A percentile compares a stretch with the other conserved stretches of the same genome.
phyloP scores from a whole-genome alignment of 768 basidiomycete genomes.

The Crucibulum laeve region DNA sequence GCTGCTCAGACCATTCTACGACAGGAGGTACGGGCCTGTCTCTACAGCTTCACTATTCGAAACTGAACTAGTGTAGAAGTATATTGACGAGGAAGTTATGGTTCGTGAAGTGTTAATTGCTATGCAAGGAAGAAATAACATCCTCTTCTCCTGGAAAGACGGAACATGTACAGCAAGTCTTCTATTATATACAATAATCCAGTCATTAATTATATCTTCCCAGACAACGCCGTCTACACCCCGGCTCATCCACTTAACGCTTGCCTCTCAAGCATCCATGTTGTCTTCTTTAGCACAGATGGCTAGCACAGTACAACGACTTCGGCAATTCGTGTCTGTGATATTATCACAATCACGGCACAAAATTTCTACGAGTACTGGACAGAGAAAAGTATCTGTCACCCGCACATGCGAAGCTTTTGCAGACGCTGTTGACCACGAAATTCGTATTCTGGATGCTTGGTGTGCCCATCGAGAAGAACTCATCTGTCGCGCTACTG shows the following conservation, averaged over 20 bases:
- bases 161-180: conserved; percentile 25
- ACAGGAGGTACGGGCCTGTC: conserved; percentile 31
- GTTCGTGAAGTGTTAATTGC: conserved; percentile 75
- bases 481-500: conserved; percentile 54
- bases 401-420: conserved; percentile 79
- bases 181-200: background rate
- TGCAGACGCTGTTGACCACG: conserved; percentile 64
- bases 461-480: conserved; percentile 76
- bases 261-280: conserved; percentile 62
- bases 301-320: conserved; percentile 57
- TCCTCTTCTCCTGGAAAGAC: conserved; percentile 41
- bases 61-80: conserved; percentile 36
- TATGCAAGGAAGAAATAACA: conserved; percentile 66
- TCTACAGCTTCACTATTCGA: background rate
- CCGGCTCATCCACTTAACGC: conserved; percentile 63
- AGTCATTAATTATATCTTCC: background rate
- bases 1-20: conserved; percentile 34
- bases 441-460: conserved; percentile 51
- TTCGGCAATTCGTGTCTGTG: conserved; percentile 55
- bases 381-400: conserved; percentile 13
- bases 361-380: conserved; percentile 7
- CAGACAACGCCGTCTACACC: conserved; percentile 53
- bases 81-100: conserved; percentile 71
- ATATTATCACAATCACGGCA: conserved; percentile 35
- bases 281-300: conserved; percentile 50